Base-by-base conservation (phyloP, 2,329 filamentous ascomycete species). In the Cryphonectria nitschkei region DNA sequence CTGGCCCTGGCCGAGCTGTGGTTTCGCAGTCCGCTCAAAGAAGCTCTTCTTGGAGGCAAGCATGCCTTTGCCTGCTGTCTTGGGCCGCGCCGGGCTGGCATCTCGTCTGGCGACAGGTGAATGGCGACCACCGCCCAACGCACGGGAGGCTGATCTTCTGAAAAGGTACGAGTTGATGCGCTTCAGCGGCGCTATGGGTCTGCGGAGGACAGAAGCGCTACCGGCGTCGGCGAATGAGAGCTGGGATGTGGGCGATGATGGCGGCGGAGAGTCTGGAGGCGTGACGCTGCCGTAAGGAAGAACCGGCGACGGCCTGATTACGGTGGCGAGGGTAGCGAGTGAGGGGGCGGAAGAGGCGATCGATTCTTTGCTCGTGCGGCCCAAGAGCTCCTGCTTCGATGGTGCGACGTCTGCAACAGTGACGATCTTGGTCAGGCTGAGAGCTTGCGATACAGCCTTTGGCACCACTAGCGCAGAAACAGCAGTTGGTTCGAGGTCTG, bases 401-500 rank as follows among this genome's bases (percentile, higher is more conserved):
- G 71, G 71, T 3, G 50, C 63, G 26, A 73, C 69, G 46, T 73
- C 66, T n/a, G 67, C 71, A 29, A 73, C 58, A 34, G 71, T 73
- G 63, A 71, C 64, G 34, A 71, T 60, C 16, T 54, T 46, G 41
- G 62, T 67, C 61, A 73, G 22, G n/a, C 67, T 66, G 19, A 71
- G 50, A 29, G 37, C 46, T 29, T 22, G 58, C n/a, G 56, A n/a
- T 22, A 43, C 43, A 32, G 54, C 19, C 62, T 62, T 50, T 34
- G 61, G 56, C 60, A 32, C 39, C 1, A 71, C 37, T 0, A 62
- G 65, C 7, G 60, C 37, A 29, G 50, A 54, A 26, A 54, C 60
- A 9, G 52, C 7, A 32, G 54, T 60, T 37, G 19, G 26, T 68
- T 75, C 80, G n/a, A 72, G 74, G 19, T 77, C 76, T 16, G 64